phyloP scores from a whole-genome alignment of 2,329 filamentous ascomycete genomes.

The Onygenales sp. region DNA sequence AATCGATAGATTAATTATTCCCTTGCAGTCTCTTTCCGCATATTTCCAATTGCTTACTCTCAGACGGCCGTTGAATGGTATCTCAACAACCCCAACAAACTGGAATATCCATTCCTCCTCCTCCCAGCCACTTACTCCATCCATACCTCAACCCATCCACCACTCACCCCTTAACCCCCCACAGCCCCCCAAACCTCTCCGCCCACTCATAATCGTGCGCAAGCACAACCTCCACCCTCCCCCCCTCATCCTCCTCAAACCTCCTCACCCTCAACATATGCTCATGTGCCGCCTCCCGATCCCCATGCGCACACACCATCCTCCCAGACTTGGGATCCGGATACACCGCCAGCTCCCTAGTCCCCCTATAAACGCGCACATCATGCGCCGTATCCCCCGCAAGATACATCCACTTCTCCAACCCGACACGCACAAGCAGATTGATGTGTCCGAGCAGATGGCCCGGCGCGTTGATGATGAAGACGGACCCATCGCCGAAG shows the following conservation, averaged over 20 bases:
- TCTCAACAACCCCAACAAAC: not conserved
- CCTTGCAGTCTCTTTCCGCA: too few relatives aligned
- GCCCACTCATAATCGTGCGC: constrained; percentile 5
- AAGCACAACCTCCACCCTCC: constrained; percentile 4
- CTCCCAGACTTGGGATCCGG: constrained; percentile 1
- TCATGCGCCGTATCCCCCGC: constrained; percentile 5
- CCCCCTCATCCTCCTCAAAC: not conserved
- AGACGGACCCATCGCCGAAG: constrained; percentile 49
- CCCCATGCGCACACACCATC: constrained; percentile 3
- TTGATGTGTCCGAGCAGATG: constrained; percentile 17
- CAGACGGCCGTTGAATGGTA: too few relatives aligned
- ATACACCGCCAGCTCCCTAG: constrained; percentile 2
- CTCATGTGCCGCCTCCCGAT: constrained; percentile 3
- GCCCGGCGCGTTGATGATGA: constrained; percentile 38
- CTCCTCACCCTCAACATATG: constrained; percentile 2
- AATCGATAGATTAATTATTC: too few relatives aligned
- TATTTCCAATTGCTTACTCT: too few relatives aligned
- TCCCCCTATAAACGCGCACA: constrained; percentile 3
- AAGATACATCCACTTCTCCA: constrained; percentile 5
- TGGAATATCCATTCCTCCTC: not conserved
- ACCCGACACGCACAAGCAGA: constrained; percentile 11
- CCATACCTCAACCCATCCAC: not conserved
- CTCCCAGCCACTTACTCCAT: not conserved
- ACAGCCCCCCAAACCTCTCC: not conserved
- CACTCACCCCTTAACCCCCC: too few relatives aligned